Evolutionary conservation across 495 filamentous ascomycete genomes (phyloP).

Genomic region (Penicillium dipodomyicola): DNA sequence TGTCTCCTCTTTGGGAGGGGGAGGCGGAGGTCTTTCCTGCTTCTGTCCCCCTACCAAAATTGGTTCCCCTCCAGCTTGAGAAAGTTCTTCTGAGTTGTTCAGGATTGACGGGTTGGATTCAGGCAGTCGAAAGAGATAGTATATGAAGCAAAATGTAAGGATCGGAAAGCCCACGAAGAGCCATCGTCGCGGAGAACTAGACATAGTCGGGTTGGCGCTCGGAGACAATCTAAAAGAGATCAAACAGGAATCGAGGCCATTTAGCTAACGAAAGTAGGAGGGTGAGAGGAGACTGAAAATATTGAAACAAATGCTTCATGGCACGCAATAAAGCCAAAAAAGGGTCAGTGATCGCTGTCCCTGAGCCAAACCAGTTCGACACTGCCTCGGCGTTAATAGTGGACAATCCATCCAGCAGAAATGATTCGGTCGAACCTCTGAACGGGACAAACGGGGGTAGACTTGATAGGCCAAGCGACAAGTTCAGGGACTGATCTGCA

Average conservation of each 20-base stretch:
- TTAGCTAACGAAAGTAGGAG: slow-evolving; percentile 12
- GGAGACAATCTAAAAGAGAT: slow-evolving; percentile 1
- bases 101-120: slow-evolving; percentile 9
- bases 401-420: slow-evolving; percentile 24
- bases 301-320: slow-evolving; percentile 11
- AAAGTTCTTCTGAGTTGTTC: slow-evolving; percentile 8
- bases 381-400: slow-evolving; percentile 6
- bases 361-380: slow-evolving; percentile 14
- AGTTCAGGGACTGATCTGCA: slow-evolving; percentile 24
- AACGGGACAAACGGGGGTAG: slow-evolving; percentile 5
- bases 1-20: not conserved
- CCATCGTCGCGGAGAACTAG: slow-evolving; percentile 32
- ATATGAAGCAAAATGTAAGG: slow-evolving; percentile 23
- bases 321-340: slow-evolving; percentile 13
- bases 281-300: not conserved
- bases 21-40: not conserved
- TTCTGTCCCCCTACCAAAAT: slow-evolving; percentile 16
- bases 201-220: slow-evolving; percentile 21
- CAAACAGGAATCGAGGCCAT: slow-evolving; percentile 8
- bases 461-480: slow-evolving; percentile 24
- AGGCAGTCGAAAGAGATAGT: slow-evolving; percentile 20
- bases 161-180: slow-evolving; percentile 27
- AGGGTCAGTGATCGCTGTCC: slow-evolving; percentile 18
- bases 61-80: slow-evolving; percentile 9
- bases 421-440: slow-evolving; percentile 15